Evolutionary conservation across 202 grass and related monocot genomes (phyloP), one percentile per base, ranked within the genome.

Genomic region (Tripidium arundinaceum): DNA sequence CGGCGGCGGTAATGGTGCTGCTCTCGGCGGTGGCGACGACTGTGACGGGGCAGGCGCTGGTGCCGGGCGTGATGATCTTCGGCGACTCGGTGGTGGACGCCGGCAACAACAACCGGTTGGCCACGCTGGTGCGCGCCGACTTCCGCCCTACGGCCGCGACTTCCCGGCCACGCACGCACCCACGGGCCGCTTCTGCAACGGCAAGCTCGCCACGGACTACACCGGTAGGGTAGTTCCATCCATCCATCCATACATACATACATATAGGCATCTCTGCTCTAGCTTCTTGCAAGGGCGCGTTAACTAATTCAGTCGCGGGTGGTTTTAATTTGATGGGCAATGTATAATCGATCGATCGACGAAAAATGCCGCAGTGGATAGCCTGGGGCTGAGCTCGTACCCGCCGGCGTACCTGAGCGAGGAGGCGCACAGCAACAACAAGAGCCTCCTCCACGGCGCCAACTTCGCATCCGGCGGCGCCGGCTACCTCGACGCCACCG

Each of bases 71-170:
- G 58, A 91, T 98, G 76, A 92, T 92, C 73, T 98, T 98, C 62
- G 94, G 94, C 2, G 94, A 97, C 87, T 97, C 94, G 11, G 85
- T 91, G 54, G 91, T 97, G 70, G 94, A 97, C 77, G 86, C 84
- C 4, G 94, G 94, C 68, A 97, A 97, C 87, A 97, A 97, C 91
- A 97, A 97, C 94, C 80, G 87, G 19, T 85, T 83, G 70, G 55
- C 88, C 49, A 97, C 94, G 14, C 81, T 98, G 47, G 95, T 91
- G 54, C 91, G 89, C 86, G 95, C 95, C 79, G 83, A 94, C 81
- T 98, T 98, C 92, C 84, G 4, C 95, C 94, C 50, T 98, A 98
- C 42, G 94, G 94, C 50, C 89, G 92, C 76, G 94, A 98, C 78
- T 98, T 94, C 62, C 77, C 58, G 37, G 22, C 22, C 22, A 82